Evolutionary conservation across 768 basidiomycete species (phyloP), one percentile per base, ranked within the genome.

Genomic region (Phanerodontia chrysosporium): DNA sequence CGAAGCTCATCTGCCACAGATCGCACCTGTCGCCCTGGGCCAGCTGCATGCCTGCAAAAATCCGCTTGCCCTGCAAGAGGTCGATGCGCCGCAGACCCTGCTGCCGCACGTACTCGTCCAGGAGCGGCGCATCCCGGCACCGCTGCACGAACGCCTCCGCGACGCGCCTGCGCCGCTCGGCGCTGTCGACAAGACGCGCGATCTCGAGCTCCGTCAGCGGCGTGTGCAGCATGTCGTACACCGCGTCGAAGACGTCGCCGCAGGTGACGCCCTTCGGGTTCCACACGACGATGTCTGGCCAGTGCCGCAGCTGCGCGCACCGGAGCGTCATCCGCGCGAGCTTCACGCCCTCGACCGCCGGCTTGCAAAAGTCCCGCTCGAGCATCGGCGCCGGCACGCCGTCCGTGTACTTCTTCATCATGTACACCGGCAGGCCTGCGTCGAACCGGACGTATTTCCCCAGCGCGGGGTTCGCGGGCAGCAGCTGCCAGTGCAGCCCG

Each of bases 401-500:
- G 27, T 16, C 29, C 18, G 29, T 25, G 46, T 57, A 36, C 45
- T 25, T 21, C 28, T 45, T 45, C 18, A 57, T 57, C 35, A 35
- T 10, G 24, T 49, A 28, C 25, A 48, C 45, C 45, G 56, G 46
- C 45, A 57, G 24, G 16, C 45, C 56, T 18, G 39, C 48, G 32
- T 57, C 56, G 32, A 57, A 57, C 10, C 46, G 46, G 30, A 57
- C 22, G 8, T 22, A 29, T 29, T 49, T 49, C 14, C 46, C 30
- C 14, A 30, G 45, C n/a, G 45, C 21, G 14, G 45, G 29, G 32
- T 49, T 35, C 1, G 45, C 22, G n/a, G 56, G 56, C n/a, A 57
- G 48, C 27, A 57, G 32, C 45, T 57, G 56, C 56, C 56, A 57
- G 46, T 57, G 56, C 25, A 57, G 56, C 16, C 46, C 56, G 35